A percentile compares a stretch with the other conserved stretches of the same genome.
phyloP scores from a whole-genome alignment of 129 eudicot genomes.

The Cynara cardunculus region DNA sequence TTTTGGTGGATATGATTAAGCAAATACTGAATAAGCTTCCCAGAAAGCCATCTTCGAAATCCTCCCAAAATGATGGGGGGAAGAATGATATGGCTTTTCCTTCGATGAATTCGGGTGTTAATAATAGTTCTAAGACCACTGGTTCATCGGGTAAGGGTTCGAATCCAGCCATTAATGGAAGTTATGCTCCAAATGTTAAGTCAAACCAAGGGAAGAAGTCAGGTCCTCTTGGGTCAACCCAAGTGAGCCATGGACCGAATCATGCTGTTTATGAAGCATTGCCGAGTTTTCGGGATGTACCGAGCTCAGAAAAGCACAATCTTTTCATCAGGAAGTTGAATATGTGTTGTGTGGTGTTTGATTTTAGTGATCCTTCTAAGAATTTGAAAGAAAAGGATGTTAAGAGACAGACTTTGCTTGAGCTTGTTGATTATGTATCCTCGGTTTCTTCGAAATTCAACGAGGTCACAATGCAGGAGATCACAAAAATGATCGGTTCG shows the following conservation, averaged over 20 bases:
- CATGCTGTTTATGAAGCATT: slow-evolving; percentile 41
- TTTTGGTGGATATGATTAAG: slow-evolving; percentile 53
- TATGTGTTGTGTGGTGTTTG: slow-evolving; percentile 67
- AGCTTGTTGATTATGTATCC: slow-evolving; percentile 60
- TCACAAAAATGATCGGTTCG: slow-evolving; percentile 51
- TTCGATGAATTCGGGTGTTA: slow-evolving; percentile 34
- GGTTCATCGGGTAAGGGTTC: slow-evolving; percentile 35
- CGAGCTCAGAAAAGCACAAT: slow-evolving; percentile 49
- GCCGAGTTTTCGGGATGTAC: slow-evolving; percentile 70
- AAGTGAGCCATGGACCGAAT: slow-evolving; percentile 28
- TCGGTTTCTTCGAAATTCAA: slow-evolving; percentile 51
- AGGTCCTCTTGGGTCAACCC: slow-evolving; percentile 26
- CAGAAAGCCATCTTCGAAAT: slow-evolving; percentile 60
- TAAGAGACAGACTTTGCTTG: slow-evolving; percentile 64
- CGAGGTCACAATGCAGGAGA: slow-evolving; percentile 62
- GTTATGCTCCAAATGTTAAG: slow-evolving; percentile 13
- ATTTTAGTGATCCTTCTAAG: slow-evolving; percentile 58
- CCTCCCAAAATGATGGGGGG: slow-evolving; percentile 43
- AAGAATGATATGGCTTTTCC: slow-evolving; percentile 31
- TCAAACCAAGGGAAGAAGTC: slow-evolving; percentile 42
- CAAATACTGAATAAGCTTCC: slow-evolving; percentile 76
- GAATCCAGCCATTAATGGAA: slow-evolving; percentile 38
- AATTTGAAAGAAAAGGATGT: slow-evolving; percentile 63
- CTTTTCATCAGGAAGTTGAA: slow-evolving; percentile 57
- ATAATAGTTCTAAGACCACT: slow-evolving; percentile 11